Percentiles rank a stretch among this genome's conserved stretches.
Conservation (phyloP, 164 flowering plant genomes). For the Malania oleifera region DNA sequence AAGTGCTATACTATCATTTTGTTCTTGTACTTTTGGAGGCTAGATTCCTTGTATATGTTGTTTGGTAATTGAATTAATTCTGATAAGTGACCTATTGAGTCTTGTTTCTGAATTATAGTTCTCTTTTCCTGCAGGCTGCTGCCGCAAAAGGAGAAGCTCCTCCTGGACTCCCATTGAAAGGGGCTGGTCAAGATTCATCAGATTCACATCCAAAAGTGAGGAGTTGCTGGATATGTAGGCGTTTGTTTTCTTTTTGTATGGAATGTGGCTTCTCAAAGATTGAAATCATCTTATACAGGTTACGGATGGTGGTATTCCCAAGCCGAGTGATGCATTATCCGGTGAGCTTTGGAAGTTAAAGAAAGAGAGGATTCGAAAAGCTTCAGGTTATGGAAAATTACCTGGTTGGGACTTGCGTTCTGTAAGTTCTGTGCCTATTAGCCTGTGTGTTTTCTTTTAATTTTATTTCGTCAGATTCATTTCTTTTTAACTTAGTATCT, state of each 20-base stretch:
- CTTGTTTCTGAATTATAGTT: no score
- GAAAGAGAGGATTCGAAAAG: constrained; percentile 74
- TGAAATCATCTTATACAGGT: constrained; percentile 33
- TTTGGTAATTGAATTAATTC: no score
- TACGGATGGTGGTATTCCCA: constrained; percentile 65
- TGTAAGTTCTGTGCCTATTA: constrained; percentile 48
- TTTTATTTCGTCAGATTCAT: neutral
- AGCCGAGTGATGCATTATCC: constrained; percentile 81
- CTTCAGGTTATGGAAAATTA: constrained; percentile 72
- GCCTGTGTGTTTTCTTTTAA: neutral
- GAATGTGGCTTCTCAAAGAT: constrained; percentile 1
- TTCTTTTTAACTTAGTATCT: no score
- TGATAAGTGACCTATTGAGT: no score
- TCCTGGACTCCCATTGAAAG: constrained; percentile 91
- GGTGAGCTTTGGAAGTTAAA: constrained; percentile 95
- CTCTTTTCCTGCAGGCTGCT: constrained; percentile 76
- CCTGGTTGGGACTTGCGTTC: constrained; percentile 98
- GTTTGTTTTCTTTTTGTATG: neutral
- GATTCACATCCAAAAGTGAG: constrained; percentile 74
- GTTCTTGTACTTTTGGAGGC: no score
- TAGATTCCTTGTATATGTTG: no score
- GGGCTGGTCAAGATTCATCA: constrained; percentile 91
- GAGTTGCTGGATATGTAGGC: neutral
- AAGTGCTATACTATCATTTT: no score
- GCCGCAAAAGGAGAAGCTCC: constrained; percentile 99